Conservation (phyloP, 495 filamentous ascomycete species). For the Xylaria grammica region DNA sequence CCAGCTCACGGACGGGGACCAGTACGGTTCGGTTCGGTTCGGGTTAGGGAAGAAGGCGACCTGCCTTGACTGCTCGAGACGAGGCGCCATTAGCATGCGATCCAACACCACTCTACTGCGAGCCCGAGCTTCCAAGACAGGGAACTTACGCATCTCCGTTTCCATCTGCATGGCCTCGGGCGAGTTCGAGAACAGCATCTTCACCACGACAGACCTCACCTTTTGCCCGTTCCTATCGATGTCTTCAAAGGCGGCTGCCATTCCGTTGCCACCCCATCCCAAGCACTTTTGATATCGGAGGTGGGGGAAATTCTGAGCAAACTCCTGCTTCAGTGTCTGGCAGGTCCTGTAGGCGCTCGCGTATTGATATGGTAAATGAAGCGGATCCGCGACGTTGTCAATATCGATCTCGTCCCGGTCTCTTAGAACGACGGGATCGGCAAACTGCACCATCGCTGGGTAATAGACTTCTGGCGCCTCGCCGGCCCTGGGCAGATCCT, state of each 20-base stretch:
- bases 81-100: background rate
- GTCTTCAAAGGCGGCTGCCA: slow-evolving; percentile 11
- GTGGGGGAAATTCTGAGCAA: background rate
- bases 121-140: background rate
- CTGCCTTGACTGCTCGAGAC: slow-evolving; percentile 6
- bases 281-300: slow-evolving; percentile 10
- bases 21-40: too few species aligned
- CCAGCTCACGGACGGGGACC: background rate
- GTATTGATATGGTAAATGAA: background rate
- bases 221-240: background rate
- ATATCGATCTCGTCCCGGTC: too few species aligned
- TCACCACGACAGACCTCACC: background rate
- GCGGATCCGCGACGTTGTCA: too few species aligned
- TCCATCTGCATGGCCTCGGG: background rate
- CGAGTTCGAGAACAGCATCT: background rate
- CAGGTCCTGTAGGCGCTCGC: background rate
- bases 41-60: background rate
- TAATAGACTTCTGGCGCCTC: too few species aligned
- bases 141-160: background rate
- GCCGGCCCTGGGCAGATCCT: too few species aligned
- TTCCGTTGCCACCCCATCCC: slow-evolving; percentile 19
- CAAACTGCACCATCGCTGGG: too few species aligned
- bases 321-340: background rate
- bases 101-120: background rate
- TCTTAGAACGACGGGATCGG: too few species aligned